phyloP scores from a whole-genome alignment of 2,329 filamentous ascomycete species.

The Ustilaginoidea virens region DNA sequence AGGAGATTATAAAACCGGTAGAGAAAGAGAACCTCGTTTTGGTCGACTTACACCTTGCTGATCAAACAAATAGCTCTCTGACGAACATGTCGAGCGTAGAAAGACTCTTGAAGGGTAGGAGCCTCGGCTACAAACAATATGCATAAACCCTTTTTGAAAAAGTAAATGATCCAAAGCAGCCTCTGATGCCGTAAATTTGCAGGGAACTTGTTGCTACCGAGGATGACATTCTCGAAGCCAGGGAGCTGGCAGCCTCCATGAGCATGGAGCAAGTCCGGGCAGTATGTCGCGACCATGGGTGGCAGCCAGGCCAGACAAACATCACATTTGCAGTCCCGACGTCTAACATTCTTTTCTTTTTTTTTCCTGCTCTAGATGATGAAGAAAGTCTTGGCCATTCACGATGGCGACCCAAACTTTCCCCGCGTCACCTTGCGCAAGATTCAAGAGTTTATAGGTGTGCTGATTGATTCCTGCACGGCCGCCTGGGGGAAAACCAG shows the following conservation, averaged over 20 bases:
- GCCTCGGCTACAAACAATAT: too few relatives aligned
- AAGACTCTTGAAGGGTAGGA: too few relatives aligned
- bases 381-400: slow-evolving; percentile 17
- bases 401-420: slow-evolving; percentile 23
- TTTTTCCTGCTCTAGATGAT: slow-evolving; percentile 14
- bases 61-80: too few relatives aligned
- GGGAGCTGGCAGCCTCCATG: slow-evolving; percentile 18
- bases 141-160: too few relatives aligned
- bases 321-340: neutral
- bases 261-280: slow-evolving; percentile 17
- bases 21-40: too few relatives aligned
- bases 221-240: slow-evolving; percentile 28
- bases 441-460: slow-evolving; percentile 21
- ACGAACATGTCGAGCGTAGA: too few relatives aligned
- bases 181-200: too few relatives aligned
- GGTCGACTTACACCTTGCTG: too few relatives aligned
- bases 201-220: too few relatives aligned
- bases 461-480: slow-evolving; percentile 3
- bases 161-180: too few relatives aligned
- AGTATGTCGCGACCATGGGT: slow-evolving; percentile 8
- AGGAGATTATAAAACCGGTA: too few relatives aligned
- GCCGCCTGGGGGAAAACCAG: too few relatives aligned
- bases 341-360: neutral
- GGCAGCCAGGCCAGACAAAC: neutral
- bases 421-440: slow-evolving; percentile 18